Percentiles rank a stretch among this genome's conserved stretches.
phyloP scores from a whole-genome alignment of 148 eudicot genomes.

The Spergularia marina region DNA sequence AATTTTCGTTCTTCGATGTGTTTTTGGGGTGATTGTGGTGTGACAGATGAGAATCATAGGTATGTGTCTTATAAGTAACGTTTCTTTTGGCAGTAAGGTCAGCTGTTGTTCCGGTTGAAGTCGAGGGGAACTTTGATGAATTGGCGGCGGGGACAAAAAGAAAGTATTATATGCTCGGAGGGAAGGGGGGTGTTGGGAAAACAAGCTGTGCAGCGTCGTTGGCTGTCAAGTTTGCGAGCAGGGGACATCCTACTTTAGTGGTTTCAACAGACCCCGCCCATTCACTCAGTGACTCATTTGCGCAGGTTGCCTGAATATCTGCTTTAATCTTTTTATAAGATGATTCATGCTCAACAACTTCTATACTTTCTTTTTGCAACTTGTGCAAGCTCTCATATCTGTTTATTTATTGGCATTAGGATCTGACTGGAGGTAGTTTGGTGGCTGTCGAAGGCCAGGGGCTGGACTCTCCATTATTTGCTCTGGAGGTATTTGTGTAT shows the following conservation, averaged over 20 bases:
- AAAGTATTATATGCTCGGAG: slow-evolving; percentile 94
- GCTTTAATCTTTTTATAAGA: background rate
- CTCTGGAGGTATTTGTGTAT: slow-evolving; percentile 65
- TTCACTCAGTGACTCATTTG: slow-evolving; percentile 96
- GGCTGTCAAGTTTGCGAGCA: slow-evolving; percentile 96
- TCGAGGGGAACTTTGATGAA: slow-evolving; percentile 65
- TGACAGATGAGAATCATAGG: background rate
- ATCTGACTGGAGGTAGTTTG: slow-evolving; percentile 83
- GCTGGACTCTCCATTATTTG: slow-evolving; percentile 70
- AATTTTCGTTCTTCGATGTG: background rate
- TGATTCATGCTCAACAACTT: background rate
- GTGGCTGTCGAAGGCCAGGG: slow-evolving; percentile 97
- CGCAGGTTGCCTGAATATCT: slow-evolving; percentile 55
- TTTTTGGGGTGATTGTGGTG: background rate
- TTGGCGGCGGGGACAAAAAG: slow-evolving; percentile 83
- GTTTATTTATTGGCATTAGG: slow-evolving; percentile 37
- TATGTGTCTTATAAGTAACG: background rate
- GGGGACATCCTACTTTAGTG: slow-evolving; percentile 95
- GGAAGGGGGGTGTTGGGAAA: slow-evolving; percentile 97
- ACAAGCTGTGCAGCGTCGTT: slow-evolving; percentile 98
- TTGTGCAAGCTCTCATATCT: background rate
- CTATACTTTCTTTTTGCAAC: slow-evolving; percentile 1
- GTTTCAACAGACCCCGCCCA: slow-evolving; percentile 99
- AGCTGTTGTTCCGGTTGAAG: slow-evolving; percentile 64
- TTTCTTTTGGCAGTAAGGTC: slow-evolving; percentile 56